These are phyloP conservation scores for Corniculantispora saksenae DNA, from an alignment of 2,329 filamentous ascomycete genomes.

Conservation along the genomic window DNA sequence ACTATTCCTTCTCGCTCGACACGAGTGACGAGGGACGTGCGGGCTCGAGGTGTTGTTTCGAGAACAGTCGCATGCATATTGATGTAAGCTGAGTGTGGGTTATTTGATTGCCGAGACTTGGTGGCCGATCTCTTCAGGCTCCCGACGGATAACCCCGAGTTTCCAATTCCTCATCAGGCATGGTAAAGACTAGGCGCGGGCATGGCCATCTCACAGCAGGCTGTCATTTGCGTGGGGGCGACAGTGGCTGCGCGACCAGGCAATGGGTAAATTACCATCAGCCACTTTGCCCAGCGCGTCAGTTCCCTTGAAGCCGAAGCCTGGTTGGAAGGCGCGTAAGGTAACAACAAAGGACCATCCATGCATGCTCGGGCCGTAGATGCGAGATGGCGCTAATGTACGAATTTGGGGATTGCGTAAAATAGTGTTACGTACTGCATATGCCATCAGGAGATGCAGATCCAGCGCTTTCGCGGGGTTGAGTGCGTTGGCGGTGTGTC, in stretches of 20 bases:
- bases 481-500: background rate
- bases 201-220: background rate
- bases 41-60: background rate
- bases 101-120: background rate
- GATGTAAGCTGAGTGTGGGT: background rate
- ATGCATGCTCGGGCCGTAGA: background rate
- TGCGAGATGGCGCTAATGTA: constrained; percentile 1
- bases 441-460: background rate
- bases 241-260: background rate
- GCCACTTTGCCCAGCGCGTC: background rate
- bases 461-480: background rate
- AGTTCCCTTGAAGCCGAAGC: background rate
- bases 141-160: background rate
- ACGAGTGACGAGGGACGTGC: background rate
- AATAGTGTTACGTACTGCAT: background rate
- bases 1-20: background rate
- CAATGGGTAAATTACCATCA: background rate
- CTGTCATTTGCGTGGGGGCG: constrained; percentile 3
- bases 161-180: background rate
- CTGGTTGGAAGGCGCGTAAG: background rate
- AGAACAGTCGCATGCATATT: background rate
- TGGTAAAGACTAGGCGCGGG: background rate
- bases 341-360: background rate
- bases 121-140: background rate
- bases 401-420: background rate